phyloP scores from a whole-genome alignment of 371 early-diverging fungal species.

The Cokeromyces recurvatus region DNA sequence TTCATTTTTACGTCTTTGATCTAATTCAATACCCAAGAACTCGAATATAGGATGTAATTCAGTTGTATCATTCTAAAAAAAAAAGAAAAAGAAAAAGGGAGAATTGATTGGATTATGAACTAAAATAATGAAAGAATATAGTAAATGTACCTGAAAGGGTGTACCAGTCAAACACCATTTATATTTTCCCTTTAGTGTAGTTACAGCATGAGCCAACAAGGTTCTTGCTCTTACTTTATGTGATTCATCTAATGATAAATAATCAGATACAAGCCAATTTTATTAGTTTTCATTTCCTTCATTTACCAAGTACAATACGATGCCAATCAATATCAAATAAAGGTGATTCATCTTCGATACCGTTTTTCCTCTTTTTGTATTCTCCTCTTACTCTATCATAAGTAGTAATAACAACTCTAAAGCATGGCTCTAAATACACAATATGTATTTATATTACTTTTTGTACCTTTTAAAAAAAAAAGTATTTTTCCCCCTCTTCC shows the following conservation, averaged over 20 bases:
- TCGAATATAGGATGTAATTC: slow-evolving; percentile 37
- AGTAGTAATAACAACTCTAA: slow-evolving; percentile 37
- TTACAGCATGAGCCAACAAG: slow-evolving; percentile 22
- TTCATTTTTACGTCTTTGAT: slow-evolving; percentile 14
- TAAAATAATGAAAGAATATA: not conserved
- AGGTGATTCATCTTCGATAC: slow-evolving; percentile 12
- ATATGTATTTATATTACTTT: too few relatives aligned
- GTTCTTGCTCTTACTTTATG: slow-evolving; percentile 59
- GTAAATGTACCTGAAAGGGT: slow-evolving; percentile 51
- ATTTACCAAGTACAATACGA: slow-evolving; percentile 38
- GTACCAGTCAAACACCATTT: slow-evolving; percentile 89
- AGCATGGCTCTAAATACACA: slow-evolving; percentile 23
- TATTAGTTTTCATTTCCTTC: not conserved
- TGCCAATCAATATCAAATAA: slow-evolving; percentile 46
- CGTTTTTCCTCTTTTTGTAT: slow-evolving; percentile 12
- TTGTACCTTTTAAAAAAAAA: too few relatives aligned
- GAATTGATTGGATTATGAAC: not conserved
- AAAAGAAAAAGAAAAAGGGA: too few relatives aligned
- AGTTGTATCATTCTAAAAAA: slow-evolving; percentile 26
- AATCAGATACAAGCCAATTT: not conserved
- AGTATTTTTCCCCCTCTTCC: not conserved
- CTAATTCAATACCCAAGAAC: slow-evolving; percentile 23
- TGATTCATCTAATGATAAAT: slow-evolving; percentile 78
- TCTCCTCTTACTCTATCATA: slow-evolving; percentile 37
- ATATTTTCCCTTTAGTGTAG: slow-evolving; percentile 26